These are phyloP conservation scores for Ampelomyces quisqualis DNA, from an alignment of 2,329 filamentous ascomycete genomes.

Conservation along the genomic window DNA sequence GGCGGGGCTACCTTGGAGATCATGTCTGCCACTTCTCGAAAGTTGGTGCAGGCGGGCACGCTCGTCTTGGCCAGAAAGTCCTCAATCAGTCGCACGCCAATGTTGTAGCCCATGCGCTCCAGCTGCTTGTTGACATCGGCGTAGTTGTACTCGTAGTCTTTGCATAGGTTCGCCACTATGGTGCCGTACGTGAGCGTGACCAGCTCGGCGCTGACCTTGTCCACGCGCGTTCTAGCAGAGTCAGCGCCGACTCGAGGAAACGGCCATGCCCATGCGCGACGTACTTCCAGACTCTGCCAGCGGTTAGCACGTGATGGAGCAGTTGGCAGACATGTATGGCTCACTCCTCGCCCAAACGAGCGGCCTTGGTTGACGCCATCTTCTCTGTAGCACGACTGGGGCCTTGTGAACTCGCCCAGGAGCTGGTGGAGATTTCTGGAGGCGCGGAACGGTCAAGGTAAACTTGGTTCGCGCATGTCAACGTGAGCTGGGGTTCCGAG, in stretches of 20 bases:
- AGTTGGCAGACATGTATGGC: slow-evolving; percentile 37
- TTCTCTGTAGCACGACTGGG: no score
- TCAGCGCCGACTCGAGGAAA: slow-evolving; percentile 23
- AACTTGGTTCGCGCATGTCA: no score
- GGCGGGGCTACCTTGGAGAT: slow-evolving; percentile 71
- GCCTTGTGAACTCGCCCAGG: no score
- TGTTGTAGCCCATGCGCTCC: slow-evolving; percentile 99
- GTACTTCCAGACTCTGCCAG: slow-evolving; percentile 85
- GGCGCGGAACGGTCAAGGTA: no score
- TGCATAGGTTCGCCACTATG: slow-evolving; percentile 93
- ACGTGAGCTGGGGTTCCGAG: no score
- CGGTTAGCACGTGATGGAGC: slow-evolving; percentile 35
- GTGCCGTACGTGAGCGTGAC: slow-evolving; percentile 97
- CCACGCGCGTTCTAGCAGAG: slow-evolving; percentile 74
- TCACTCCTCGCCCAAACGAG: slow-evolving; percentile 74
- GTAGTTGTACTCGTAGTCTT: slow-evolving; percentile 94
- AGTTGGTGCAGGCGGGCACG: slow-evolving; percentile 84
- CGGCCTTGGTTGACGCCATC: slow-evolving; percentile 61
- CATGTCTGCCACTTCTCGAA: slow-evolving; percentile 94
- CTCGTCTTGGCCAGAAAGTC: slow-evolving; percentile 97
- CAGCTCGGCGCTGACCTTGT: slow-evolving; percentile 97
- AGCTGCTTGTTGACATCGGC: slow-evolving; percentile 95
- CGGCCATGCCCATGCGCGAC: slow-evolving; percentile 41
- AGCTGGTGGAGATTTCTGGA: no score
- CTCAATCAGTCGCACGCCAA: slow-evolving; percentile 91